These are phyloP conservation scores for Drechslerella dactyloides DNA, from an alignment of 2,329 filamentous ascomycete species.

Conservation along the genomic window DNA sequence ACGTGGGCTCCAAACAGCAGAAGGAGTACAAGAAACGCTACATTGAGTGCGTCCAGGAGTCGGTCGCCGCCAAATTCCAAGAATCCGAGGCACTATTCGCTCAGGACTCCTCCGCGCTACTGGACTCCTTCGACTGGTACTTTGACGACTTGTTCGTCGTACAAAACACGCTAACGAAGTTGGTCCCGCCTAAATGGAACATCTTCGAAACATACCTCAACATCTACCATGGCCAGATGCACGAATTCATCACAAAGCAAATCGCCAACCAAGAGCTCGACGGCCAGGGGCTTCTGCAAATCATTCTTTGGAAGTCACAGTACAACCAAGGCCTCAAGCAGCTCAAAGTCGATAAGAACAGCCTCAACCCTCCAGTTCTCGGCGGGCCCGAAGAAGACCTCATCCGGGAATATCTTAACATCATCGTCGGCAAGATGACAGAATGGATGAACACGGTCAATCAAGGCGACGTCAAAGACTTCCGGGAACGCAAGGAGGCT, in stretches of 20 bases:
- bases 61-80: constrained; percentile 76
- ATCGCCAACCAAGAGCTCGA: constrained; percentile 85
- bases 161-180: constrained; percentile 84
- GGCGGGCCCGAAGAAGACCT: constrained; percentile 89
- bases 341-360: constrained; percentile 76
- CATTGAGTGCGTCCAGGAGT: constrained; percentile 75
- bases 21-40: constrained; percentile 98
- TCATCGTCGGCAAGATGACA: constrained; percentile 94
- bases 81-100: constrained; percentile 76
- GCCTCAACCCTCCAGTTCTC: constrained; percentile 83
- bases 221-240: constrained; percentile 94
- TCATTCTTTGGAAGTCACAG: constrained; percentile 92
- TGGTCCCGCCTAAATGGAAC: constrained; percentile 97
- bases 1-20: constrained; percentile 86
- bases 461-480: constrained; percentile 78
- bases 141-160: constrained; percentile 98
- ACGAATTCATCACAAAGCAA: constrained; percentile 83
- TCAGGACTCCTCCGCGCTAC: constrained; percentile 79
- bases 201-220: constrained; percentile 88
- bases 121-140: constrained; percentile 91
- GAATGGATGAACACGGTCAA: constrained; percentile 98
- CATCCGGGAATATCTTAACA: constrained; percentile 88
- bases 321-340: constrained; percentile 97
- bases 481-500: constrained; percentile 69
- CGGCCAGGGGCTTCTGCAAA: constrained; percentile 84